Evolutionary conservation across 163 green algal species (phyloP), one percentile per base, ranked within the genome.

Genomic region (Trebouxiophyceae sp.): DNA sequence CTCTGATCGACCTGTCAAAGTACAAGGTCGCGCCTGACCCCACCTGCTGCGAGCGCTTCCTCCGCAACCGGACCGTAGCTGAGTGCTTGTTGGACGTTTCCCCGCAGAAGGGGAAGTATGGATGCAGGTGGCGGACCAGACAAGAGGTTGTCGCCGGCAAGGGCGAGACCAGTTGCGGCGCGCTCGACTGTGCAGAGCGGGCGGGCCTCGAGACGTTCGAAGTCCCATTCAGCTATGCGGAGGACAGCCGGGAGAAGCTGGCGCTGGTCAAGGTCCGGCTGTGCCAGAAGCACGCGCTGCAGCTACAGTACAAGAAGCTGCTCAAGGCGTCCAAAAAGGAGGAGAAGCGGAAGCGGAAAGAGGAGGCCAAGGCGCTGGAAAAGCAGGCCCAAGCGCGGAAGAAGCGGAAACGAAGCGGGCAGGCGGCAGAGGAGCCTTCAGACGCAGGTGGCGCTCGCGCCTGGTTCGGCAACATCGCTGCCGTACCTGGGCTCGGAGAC

Each of bases 141-240:
- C 45, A 63, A 20, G 89, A 96, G 72, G 86, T 95, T 4, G 59
- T 88, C 1, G 56, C 66, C 1, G 89, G 89, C 45, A 89, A 85
- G 64, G 89, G 89, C 0, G 86, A 96, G 68, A 91, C 92, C 63
- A 63, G 54, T 5, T 96, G 89, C 62, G 89, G 86, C 1, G 82
- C 79, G 0, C 63, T 79, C 34, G 72, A 76, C 46, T 95, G 86
- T 77, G 67, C 81, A 8, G 80, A 83, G 27, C 57, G 32, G 4
- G 68, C 61, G 0, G 80, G 74, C 0, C 74, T 96, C 33, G 78
- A 67, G 47, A 88, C 72, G 58, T 95, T 88, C 55, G 89, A 96
- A 73, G 81, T 96, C n/a, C 86, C 86, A 29, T 65, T 57, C 34
- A 33, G 54, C 0, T 96, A 96, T 69, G 31, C 60, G 45, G 89